Evolutionary conservation across 768 basidiomycete species (phyloP).

Genomic region (Cubamyces sp.): DNA sequence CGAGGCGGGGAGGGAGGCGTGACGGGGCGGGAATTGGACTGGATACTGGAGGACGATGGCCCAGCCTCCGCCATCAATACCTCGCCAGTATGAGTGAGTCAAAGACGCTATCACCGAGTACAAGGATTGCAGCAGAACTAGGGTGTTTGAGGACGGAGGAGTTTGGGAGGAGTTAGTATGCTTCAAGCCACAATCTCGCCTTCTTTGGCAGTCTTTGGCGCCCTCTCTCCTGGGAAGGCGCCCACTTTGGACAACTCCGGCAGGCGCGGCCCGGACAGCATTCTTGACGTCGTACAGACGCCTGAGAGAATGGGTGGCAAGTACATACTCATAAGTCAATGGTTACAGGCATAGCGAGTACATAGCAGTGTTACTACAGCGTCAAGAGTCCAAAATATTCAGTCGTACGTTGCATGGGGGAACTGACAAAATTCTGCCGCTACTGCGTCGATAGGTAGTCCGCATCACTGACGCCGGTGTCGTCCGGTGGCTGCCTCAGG

Average conservation of each 20-base stretch:
- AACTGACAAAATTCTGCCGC: background rate
- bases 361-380: background rate
- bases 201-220: no score
- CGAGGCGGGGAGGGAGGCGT: constrained; percentile 17
- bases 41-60: constrained; percentile 29
- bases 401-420: background rate
- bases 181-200: no score
- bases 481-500: background rate
- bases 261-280: no score
- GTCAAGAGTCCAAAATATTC: background rate
- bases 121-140: background rate
- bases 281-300: no score
- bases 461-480: background rate
- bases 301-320: background rate
- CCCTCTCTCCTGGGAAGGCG: no score
- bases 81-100: constrained; percentile 5
- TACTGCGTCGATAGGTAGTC: background rate
- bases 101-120: background rate
- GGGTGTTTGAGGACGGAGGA: background rate
- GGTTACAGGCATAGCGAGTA: background rate
- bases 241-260: no score
- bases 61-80: constrained; percentile 39
- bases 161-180: background rate
- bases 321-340: background rate
- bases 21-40: constrained; percentile 21